phyloP scores from a whole-genome alignment of 176 grass and related monocot genomes.

The sorghum (Sorghum bicolor) region Sorghum_bicolor_NCBIv3 NC_012873.2:61873501-61874000 shows the following conservation, averaged over 20 bases:
- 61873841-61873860: constrained; percentile 81
- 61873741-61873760: neutral
- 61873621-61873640: constrained; percentile 96
- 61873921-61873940: constrained; percentile 77
- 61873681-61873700: constrained; percentile 87
- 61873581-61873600: constrained; percentile 46
- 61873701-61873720: constrained; percentile 63
- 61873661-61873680: constrained; percentile 95
- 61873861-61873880: constrained; percentile 55
- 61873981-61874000: constrained; percentile 87
- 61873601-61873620: constrained; percentile 64
- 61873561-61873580: constrained; percentile 51
- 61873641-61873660: constrained; percentile 79
- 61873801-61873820: constrained; percentile 56
- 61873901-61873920: constrained; percentile 91
- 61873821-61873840: constrained; percentile 72
- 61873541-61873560: constrained; percentile 85
- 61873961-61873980: constrained; percentile 97
- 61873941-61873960: constrained; percentile 89
- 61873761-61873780: constrained; percentile 39
- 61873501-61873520: constrained; percentile 88
- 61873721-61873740: constrained; percentile 21
- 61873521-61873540: constrained; percentile 99
- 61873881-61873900: constrained; percentile 76
- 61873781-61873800: constrained; percentile 39